Evolutionary conservation across 2,329 filamentous ascomycete species (phyloP).

Genomic region (Stenocarpella maydis): DNA sequence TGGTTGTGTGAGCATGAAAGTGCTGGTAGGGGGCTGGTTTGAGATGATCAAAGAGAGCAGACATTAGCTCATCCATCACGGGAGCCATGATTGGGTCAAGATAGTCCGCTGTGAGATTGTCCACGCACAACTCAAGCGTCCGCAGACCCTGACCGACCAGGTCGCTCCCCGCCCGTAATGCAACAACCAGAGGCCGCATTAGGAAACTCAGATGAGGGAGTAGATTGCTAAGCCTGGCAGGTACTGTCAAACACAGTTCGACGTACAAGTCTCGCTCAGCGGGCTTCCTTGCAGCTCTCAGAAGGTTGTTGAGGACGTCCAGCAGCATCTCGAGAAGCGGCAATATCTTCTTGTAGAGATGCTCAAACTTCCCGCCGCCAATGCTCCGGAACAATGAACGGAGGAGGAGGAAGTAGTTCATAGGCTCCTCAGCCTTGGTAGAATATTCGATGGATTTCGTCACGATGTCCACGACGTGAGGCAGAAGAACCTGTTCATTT

Average conservation of each 20-base stretch:
- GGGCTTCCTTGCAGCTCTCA: conserved; percentile 89
- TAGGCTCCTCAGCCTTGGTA: conserved; percentile 93
- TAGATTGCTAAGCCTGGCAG: conserved; percentile 91
- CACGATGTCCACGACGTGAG: conserved; percentile 96
- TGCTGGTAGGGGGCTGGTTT: conserved; percentile 95
- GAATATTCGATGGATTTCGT: conserved; percentile 97
- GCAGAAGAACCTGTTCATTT: conserved; percentile 94
- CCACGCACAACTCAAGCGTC: conserved; percentile 94
- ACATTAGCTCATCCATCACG: conserved; percentile 98
- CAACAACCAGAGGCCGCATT: conserved; percentile 97
- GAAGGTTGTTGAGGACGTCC: conserved; percentile 93
- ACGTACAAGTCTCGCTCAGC: conserved; percentile 95
- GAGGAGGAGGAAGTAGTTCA: conserved; percentile 97
- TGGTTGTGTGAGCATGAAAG: conserved; percentile 96
- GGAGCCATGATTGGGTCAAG: conserved; percentile 99
- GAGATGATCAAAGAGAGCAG: conserved; percentile 93
- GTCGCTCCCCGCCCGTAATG: conserved; percentile 88
- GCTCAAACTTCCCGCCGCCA: conserved; percentile 95
- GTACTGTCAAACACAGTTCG: conserved; percentile 94
- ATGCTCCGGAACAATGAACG: conserved; percentile 95
- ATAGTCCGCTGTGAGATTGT: conserved; percentile 97
- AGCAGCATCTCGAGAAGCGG: conserved; percentile 96
- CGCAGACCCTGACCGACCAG: conserved; percentile 93
- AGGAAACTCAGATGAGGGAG: conserved; percentile 94
- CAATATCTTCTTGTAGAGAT: conserved; percentile 97